Evolutionary conservation across 2,329 filamentous ascomycete genomes (phyloP), one percentile per base, ranked within the genome.

Genomic region (Penicillium sp.): DNA sequence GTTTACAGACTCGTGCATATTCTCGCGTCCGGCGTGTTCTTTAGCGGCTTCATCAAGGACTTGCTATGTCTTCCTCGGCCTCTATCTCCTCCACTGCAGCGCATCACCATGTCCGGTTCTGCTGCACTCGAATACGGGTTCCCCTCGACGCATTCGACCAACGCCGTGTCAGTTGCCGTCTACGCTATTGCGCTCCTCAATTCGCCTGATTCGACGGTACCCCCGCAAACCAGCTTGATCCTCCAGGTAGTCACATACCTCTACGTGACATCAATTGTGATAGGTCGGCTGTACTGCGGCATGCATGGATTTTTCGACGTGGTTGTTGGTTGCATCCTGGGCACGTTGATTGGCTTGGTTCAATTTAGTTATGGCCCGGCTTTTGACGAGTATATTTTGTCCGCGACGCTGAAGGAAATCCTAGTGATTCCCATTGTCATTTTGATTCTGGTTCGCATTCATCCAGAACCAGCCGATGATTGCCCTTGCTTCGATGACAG

Each of bases 301-400:
- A 99, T 99, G 95, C 95, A 99, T 79, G 95, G 95, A 12, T 97
- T 98, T 79, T 83, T 95, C 47, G 95, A 99, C 77, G 93, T 98
- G 26, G 79, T 95, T 15, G 78, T 95, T 60, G 95, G 95, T 7
- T 92, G 90, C 58, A 70, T 88, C 15, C 84, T 97, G 59, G 95
- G 95, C 35, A 89, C 88, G 12, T 78, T 85, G 6, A 83, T 90
- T 38, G 85, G 85, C 2, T 76, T 83, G 22, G 71, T 85, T 22
- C 85, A 89, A 69, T 84, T 85, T 62, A 66, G 78, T 7, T 86
- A 80, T 59, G 86, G 86, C 22, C 77, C 83, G 26, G 75, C 80
- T 2, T 85, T 96, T 61, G 91, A 96, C 67, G 79, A 83, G 19
- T 94, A 88, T 79, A 84, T 97, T 67, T 84, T 89, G 65, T 82